Evolutionary conservation across 345 rosid species (phyloP).

Genomic region (Hibiscus syriacus): DNA sequence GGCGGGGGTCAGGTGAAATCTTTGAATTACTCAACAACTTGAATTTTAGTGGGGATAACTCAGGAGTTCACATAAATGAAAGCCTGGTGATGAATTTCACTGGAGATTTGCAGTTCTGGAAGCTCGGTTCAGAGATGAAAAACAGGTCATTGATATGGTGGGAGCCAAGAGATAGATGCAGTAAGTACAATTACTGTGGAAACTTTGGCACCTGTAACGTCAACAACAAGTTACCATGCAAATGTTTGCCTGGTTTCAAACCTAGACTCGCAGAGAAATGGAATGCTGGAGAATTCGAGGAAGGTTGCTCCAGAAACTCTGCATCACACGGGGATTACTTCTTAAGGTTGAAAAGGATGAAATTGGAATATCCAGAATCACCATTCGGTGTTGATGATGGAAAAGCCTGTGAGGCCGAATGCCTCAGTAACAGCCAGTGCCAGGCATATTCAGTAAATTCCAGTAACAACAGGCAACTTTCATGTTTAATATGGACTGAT

Average conservation of each 20-base stretch:
- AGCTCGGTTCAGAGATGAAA: background rate
- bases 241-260: conserved; percentile 41
- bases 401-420: conserved; percentile 7
- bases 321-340: conserved; percentile 8
- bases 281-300: conserved; percentile 18
- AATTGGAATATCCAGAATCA: background rate
- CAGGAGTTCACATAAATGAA: background rate
- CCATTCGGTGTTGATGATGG: fast-evolving
- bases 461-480: background rate
- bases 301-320: conserved; percentile 26
- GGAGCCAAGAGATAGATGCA: conserved; percentile 31
- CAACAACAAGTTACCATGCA: conserved; percentile 14
- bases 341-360: conserved; percentile 15
- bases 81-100: conserved; percentile 32
- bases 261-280: conserved; percentile 17
- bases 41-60: background rate
- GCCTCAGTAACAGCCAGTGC: conserved; percentile 20
- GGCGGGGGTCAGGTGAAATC: background rate
- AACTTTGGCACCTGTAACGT: conserved; percentile 32
- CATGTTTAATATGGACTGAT: conserved; percentile 28
- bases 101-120: conserved; percentile 26
- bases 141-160: conserved; percentile 26
- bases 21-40: background rate
- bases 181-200: conserved; percentile 30
- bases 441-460: conserved; percentile 17